Evolutionary conservation across 805 yeast species (phyloP), one percentile per base, ranked within the genome.

Genomic region (Wickerhamiella galacta): DNA sequence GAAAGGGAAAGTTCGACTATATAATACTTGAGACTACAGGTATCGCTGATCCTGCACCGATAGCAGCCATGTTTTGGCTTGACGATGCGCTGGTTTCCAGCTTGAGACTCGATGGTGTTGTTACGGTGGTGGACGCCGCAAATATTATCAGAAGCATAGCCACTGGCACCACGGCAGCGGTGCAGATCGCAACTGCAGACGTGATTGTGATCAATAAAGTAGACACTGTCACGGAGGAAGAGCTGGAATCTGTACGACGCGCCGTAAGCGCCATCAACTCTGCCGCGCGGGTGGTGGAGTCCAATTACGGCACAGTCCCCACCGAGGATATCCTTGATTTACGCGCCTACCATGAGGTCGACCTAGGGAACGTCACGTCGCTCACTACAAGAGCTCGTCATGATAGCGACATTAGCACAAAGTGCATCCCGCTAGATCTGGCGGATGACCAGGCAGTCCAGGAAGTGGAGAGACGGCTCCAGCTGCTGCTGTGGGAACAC

Each of bases 41-140:
- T 0, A 66, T 90, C 11, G 98, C 98, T 0, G 96, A 90, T 49
- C 98, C 98, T 0, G 95, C 85, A 0, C 96, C 96, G 0, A 82
- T 90, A 18, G 95, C 95, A 4, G 70, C 74, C 41, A 87, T 87
- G 95, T 90, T 90, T 55, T 90, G 98, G 98, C 64, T 85, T 20
- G 98, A 90, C 52, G 87, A 80, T 16, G 95, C 85, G 0, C 60
- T 90, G 37, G 66, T 75, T 11, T 74, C 93, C 3, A 75, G 73
- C 43, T 82, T 90, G 2, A 79, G 80, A 51, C 75, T 90, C 20
- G 96, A 87, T 53, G 94, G 94, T 0, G 81, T 87, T 4, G 67
- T 90, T 10, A 78, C 95, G 0, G 95, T 87, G 2, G 60, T 90
- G 26, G 96, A 87, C 39, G 58, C 56, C 3, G 38, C 34, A 9